phyloP scores from a whole-genome alignment of 2,329 filamentous ascomycete species.

The Mycocentrospora acerina region DNA sequence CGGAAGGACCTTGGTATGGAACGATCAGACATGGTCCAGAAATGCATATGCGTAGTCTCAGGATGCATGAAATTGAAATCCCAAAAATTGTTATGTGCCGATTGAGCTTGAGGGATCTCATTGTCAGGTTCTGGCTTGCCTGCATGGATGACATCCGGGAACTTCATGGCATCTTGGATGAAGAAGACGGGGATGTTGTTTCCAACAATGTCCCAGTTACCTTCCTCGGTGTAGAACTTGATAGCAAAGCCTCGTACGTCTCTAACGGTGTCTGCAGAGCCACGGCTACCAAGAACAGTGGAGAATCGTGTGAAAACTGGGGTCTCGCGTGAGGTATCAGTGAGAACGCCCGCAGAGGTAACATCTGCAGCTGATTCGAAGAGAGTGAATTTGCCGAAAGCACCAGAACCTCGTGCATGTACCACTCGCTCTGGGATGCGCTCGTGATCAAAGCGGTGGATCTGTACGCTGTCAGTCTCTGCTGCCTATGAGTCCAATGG shows the following conservation, averaged over 20 bases:
- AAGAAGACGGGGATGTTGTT: conserved; percentile 78
- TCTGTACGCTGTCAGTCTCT: conserved; percentile 48
- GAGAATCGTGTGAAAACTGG: conserved; percentile 74
- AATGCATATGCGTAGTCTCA: conserved; percentile 76
- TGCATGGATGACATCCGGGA: conserved; percentile 65
- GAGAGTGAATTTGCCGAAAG: conserved; percentile 68
- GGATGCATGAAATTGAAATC: conserved; percentile 65
- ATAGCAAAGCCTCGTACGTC: conserved; percentile 79
- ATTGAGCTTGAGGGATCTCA: conserved; percentile 70
- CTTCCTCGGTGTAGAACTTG: conserved; percentile 76
- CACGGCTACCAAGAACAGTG: conserved; percentile 72
- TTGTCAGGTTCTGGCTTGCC: conserved; percentile 71
- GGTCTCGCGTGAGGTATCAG: conserved; percentile 67
- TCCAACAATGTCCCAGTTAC: conserved; percentile 73
- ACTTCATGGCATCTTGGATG: conserved; percentile 74
- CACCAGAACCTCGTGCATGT: conserved; percentile 65
- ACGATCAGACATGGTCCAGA: conserved; percentile 77
- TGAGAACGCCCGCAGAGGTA: conserved; percentile 64
- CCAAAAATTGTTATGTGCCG: conserved; percentile 76
- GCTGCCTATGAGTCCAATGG: neutral
- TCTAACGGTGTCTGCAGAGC: conserved; percentile 78
- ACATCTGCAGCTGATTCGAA: conserved; percentile 65
- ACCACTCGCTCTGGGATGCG: conserved; percentile 69
- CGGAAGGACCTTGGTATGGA: conserved; percentile 72
- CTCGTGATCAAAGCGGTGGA: conserved; percentile 75